Base-by-base conservation (phyloP, 2,329 filamentous ascomycete genomes). In the Neopestalotiopsis sp. region DNA sequence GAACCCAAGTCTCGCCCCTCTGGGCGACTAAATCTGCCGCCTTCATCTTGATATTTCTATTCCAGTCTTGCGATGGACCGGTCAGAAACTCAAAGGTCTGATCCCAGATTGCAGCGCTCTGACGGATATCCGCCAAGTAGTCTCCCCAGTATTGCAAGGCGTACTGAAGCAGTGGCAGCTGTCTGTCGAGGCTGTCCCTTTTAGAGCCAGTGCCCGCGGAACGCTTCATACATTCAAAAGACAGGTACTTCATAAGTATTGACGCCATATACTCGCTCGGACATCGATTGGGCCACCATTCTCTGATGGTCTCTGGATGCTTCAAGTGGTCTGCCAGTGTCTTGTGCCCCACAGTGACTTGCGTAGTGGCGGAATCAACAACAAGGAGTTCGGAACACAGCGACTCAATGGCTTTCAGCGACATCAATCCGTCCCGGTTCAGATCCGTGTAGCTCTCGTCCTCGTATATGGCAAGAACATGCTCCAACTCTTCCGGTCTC, bases 191-290 rank as follows among this genome's bases (percentile, higher is more conserved):
- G 17, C 14, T 17, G 45, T 53, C 45, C n/a, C 9, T 53, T 20
- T 20, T 53, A 7, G n/a, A n/a, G 45, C 45, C 45, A 20, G 45
- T 53, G n/a, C 45, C 45, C 0, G 45, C 6, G n/a, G 45, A 53
- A n/a, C 45, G 17, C 45, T 53, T 53, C 45, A 53, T 53, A n/a
- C 45, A 53, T 53, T 53, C 45, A 10, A 53, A 53, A 4, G 45
- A 53, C 14, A 53, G n/a, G 45, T 53, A 53, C 45, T 53, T 53
- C 45, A 53, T 53, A 1, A 53, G 45, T n/a, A 53, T 20, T 17
- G 45, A 53, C n/a, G 45, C 45, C 45, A 53, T 53, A 17, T 53
- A 53, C 45, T 53, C 45, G 45, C n/a, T 53, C n/a, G 45, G 45
- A n/a, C 17, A 53, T 53, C 45, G 45, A n/a, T 53, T 53, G n/a